Base-by-base conservation (phyloP, 2,329 filamentous ascomycete species). In the Verticillium tricorpus region DNA sequence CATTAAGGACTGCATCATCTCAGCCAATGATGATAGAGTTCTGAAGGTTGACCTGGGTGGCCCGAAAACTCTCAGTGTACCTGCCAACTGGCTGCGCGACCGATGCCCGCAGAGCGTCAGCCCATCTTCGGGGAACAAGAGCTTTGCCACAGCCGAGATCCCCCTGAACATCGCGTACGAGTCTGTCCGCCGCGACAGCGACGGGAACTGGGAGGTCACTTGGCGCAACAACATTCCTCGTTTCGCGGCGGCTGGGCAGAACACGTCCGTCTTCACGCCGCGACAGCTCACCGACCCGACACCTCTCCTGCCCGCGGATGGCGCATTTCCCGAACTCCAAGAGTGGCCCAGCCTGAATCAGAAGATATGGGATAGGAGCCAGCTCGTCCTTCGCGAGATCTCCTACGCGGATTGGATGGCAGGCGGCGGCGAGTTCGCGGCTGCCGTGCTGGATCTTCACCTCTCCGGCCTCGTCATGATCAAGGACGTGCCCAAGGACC, bases 381-480 rank as follows among this genome's bases (percentile, higher is more conserved):
- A 40, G 0, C 80, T 79, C 58, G 64, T 25, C 25, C 77, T 86
- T 12, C 76, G 78, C 57, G 86, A 83, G 74, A 78, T 95, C 54
- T 79, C 86, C 60, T 97, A 90, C 74, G 70, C 85, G 0, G 85
- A 88, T 45, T 97, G 92, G 75, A 89, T 96, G 81, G 72, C 81
- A 15, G 70, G 76, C 19, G 85, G 85, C 57, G 69, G 74, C 0
- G 78, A 78, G 0, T 86, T 96, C 61, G 83, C 82, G 69, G 72
- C 79, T 3, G 88, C 85, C 2, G 78, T 97, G 60, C 74, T 78
- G 14, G 82, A 87, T 58, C 79, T 98, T 3, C 77, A 83, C 39
- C 77, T 77, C 35, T 83, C 88, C 58, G 95, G 95, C 0, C 77
- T 98, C 0, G 77, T 97, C 17, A 92, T 96, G 73, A 74, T 98